Percentiles rank a stretch among this genome's conserved stretches.
Conservation (phyloP, 371 early-diverging fungal species). For the Apophysomyces variabilis region DNA sequence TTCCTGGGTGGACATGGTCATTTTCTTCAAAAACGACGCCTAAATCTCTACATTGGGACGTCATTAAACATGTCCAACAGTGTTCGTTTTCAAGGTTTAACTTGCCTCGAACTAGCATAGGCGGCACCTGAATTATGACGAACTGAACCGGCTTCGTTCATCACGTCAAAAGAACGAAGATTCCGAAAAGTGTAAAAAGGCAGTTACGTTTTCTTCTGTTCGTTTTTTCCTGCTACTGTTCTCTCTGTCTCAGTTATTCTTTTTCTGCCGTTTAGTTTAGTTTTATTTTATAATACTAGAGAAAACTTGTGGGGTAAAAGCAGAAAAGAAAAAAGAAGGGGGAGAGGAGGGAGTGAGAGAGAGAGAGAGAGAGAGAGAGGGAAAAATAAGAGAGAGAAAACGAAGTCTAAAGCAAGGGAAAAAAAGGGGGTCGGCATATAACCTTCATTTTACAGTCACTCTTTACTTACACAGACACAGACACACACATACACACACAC, state of each 20-base stretch:
- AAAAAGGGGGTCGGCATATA: no score
- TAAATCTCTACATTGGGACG: conserved; percentile 30
- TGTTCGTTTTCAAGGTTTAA: background rate
- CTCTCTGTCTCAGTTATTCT: background rate
- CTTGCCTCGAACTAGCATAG: conserved; percentile 29
- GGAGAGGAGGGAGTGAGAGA: no score
- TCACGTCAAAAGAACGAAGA: conserved; percentile 13
- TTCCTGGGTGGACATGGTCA: conserved; percentile 22
- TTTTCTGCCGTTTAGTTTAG: no score
- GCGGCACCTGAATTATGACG: conserved; percentile 20
- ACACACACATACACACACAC: no score
- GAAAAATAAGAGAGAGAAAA: no score
- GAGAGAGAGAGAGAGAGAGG: no score
- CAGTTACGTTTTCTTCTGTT: background rate
- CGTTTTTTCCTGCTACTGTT: background rate
- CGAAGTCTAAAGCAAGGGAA: no score
- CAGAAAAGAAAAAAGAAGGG: no score
- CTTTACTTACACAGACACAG: no score
- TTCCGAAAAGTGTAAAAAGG: background rate
- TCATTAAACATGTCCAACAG: background rate
- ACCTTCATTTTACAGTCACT: no score
- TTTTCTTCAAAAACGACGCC: conserved; percentile 49
- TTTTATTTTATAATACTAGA: no score
- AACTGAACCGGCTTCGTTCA: conserved; percentile 30
- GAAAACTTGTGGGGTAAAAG: no score